Base-by-base conservation (phyloP, 306 rosid genomes). In the Benincasa hispida region DNA sequence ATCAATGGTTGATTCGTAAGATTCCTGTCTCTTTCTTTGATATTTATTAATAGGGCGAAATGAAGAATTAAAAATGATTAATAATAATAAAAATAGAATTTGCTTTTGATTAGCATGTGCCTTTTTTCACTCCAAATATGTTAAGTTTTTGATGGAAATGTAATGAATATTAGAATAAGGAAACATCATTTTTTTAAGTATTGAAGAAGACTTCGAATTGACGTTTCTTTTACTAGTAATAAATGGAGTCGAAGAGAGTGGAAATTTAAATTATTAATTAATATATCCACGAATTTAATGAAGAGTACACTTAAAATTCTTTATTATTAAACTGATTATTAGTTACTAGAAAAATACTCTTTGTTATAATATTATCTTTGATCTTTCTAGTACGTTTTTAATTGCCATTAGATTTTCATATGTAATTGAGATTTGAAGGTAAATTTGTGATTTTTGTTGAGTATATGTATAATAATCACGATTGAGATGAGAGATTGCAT, bases 1-100 rank as follows among this genome's bases (percentile, higher is more conserved):
- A 76, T 78, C 96, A 6, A 74, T 85, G 96, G 95, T 94, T 62
- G 87, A 90, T 66, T 82, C 76, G 99, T 94, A 88, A 88, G 88
- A 80, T 58, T 73, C 72, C 56, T 27, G 68, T 32, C 56, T 28
- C n/a, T 83, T 68, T 82, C 84, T 50, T 1, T 80, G 4, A 4
- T 53, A 22, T 55, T 50, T 32, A 32, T 74, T 74, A 19, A 17
- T 70, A 39, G 27, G 7, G 6, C 1, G 27, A 24, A 55, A 24
- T 76, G 2, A 39, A 39, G 8, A 37, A 55, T 41, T 54, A 51
- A 22, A 24, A 19, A 12, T 50, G 55, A 50, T 11, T 2, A 74
- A 2, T 15, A 54, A 18, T 53, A 70, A 3, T 67, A 41, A 48
- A 14, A 72, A 34, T n/a, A 17, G 55, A 5, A 1, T 19, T 53